Evolutionary conservation across 306 rosid genomes (phyloP), one percentile per base, ranked within the genome.

Genomic region (Neltuma alba): DNA sequence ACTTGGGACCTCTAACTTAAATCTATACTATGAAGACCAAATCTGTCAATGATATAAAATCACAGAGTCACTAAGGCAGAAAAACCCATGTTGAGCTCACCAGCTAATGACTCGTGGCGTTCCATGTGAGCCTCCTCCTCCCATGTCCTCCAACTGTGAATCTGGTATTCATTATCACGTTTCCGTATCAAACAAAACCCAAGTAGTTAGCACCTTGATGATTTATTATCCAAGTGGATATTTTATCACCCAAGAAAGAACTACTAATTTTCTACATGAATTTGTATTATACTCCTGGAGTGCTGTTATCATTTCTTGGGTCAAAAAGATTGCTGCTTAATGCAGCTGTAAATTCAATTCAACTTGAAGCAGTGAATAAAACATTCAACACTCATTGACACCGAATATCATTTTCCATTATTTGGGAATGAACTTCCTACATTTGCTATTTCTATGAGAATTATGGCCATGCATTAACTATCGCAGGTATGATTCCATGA

Each of bases 121-220:
- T 87, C 91, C 88, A 55, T 69, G 69, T 80, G 91, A 75, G 91
- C 94, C 83, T 86, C 91, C 9, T 90, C 86, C 83, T 92, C 97
- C 94, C 94, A 92, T 33, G 0, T 76, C 81, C 93, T 92, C 97
- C 94, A 92, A 78, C 91, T 86, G 67, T 87, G 94, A 82, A 88
- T 84, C 97, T 92, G 88, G 58, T 48, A 41, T 52, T 77, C 52
- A 83, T 57, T 42, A 65, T 77, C 44, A 76, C 61, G 41, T 44
- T 38, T 21, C 50, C 13, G 10, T 21, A 66, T 36, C 31, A 73
- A 73, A 81, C 70, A 7, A 61, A 57, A 55, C 12, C 14, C 25
- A 66, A 66, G 25, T 47, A 21, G 36, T 36, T n/a, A 66, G 47
- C 70, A 64, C 31, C 50, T 38, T 67, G 72, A 67, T 38, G 50